These are phyloP conservation scores for Carex scoparia DNA, from an alignment of 176 grass and related monocot genomes.

Conservation along the genomic window DNA sequence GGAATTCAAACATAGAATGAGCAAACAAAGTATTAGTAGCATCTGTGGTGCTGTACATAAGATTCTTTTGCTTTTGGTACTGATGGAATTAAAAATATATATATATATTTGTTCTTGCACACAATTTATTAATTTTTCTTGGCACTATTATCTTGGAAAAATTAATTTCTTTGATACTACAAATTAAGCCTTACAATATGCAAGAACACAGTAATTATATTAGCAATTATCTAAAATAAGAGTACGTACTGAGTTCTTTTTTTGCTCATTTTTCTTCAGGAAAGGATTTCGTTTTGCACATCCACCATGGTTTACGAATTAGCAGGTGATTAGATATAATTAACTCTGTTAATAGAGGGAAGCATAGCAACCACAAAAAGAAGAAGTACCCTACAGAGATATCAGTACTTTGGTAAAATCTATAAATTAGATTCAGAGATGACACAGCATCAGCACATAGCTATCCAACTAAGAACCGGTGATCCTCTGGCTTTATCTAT, in stretches of 20 bases:
- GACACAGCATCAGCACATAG: neutral
- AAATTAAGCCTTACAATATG: neutral
- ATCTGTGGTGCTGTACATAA: neutral
- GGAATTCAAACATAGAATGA: too few relatives aligned
- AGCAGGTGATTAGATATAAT: neutral
- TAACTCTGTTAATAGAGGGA: neutral
- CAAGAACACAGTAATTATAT: too few relatives aligned
- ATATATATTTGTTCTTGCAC: neutral
- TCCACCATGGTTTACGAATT: neutral
- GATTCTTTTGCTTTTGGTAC: neutral
- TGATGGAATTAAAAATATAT: neutral
- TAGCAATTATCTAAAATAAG: neutral
- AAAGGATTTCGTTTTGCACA: neutral
- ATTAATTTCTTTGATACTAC: neutral
- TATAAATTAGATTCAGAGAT: neutral
- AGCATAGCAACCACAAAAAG: neutral
- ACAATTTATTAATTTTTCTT: neutral
- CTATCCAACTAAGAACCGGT: neutral
- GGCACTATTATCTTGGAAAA: neutral
- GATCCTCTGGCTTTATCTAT: conserved; percentile 5
- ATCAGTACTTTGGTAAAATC: neutral
- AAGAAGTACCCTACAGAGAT: neutral
- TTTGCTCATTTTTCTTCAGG: neutral
- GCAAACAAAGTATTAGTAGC: neutral
- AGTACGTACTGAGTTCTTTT: neutral